Conservation (phyloP, 2,329 filamentous ascomycete genomes). For the Exophiala sp. region DNA sequence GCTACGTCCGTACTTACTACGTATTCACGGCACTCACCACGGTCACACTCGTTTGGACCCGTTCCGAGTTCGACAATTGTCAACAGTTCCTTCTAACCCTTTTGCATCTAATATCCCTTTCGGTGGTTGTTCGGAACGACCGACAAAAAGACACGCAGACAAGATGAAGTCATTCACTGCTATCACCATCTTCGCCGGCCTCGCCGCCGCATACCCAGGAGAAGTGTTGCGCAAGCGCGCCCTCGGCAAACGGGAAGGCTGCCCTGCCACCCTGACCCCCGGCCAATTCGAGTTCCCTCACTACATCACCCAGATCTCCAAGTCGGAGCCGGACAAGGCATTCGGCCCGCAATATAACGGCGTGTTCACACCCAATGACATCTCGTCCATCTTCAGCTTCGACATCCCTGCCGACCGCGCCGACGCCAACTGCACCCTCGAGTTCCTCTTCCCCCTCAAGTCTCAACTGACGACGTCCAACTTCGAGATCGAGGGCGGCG, state of each 20-base stretch:
- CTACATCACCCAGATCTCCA: slow-evolving; percentile 57
- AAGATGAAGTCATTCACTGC: slow-evolving; percentile 39
- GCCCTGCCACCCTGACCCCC: slow-evolving; percentile 41
- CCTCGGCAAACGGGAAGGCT: slow-evolving; percentile 36
- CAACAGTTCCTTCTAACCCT: neutral
- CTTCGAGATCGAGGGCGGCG: slow-evolving; percentile 51
- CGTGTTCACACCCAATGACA: slow-evolving; percentile 46
- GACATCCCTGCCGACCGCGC: slow-evolving; percentile 52
- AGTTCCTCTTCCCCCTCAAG: slow-evolving; percentile 59
- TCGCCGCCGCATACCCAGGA: slow-evolving; percentile 40
- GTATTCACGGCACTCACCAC: slow-evolving; percentile 8
- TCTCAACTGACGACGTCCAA: slow-evolving; percentile 55
- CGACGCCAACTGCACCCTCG: slow-evolving; percentile 56
- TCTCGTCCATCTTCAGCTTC: slow-evolving; percentile 63
- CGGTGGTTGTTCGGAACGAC: neutral
- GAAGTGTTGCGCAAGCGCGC: slow-evolving; percentile 40
- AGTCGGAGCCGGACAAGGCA: slow-evolving; percentile 46
- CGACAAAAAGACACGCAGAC: slow-evolving; percentile 3
- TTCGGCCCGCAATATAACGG: slow-evolving; percentile 53
- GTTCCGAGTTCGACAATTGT: neutral
- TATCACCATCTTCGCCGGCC: slow-evolving; percentile 37
- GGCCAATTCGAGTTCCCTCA: slow-evolving; percentile 54
- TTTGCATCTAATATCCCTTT: neutral
- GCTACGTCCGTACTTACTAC: too few relatives aligned
- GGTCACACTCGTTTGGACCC: slow-evolving; percentile 19